Evolutionary conservation across 805 yeast species (phyloP).

Genomic region (Ogataea populi-albae): DNA sequence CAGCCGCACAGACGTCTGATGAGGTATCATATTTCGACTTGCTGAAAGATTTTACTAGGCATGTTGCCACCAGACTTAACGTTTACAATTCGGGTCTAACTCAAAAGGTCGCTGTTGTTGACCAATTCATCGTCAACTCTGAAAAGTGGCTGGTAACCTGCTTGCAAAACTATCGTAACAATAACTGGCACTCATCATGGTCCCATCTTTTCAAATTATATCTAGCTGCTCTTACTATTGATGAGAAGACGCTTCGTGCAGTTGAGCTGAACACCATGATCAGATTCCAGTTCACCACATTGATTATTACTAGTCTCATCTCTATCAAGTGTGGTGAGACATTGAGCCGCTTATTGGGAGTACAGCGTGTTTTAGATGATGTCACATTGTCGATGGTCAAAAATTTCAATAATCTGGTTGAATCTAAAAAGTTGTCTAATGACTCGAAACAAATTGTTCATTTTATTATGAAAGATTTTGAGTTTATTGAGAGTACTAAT

Average conservation of each 20-base stretch:
- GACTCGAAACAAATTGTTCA: slow-evolving; percentile 17
- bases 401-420: slow-evolving; percentile 12
- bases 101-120: slow-evolving; percentile 12
- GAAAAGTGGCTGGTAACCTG: slow-evolving; percentile 16
- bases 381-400: slow-evolving; percentile 17
- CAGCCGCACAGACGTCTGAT: slow-evolving; percentile 2
- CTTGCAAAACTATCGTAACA: slow-evolving; percentile 8
- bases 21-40: slow-evolving; percentile 8
- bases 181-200: slow-evolving; percentile 11
- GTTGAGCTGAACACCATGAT: slow-evolving; percentile 17
- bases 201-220: slow-evolving; percentile 13
- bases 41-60: slow-evolving; percentile 5
- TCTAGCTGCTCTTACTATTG: slow-evolving; percentile 14
- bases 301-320: slow-evolving; percentile 20
- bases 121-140: slow-evolving; percentile 12
- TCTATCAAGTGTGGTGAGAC: slow-evolving; percentile 16
- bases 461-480: slow-evolving; percentile 22
- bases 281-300: slow-evolving; percentile 24
- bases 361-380: slow-evolving; percentile 15
- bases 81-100: slow-evolving; percentile 8
- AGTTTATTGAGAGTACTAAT: slow-evolving; percentile 21
- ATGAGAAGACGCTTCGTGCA: slow-evolving; percentile 10
- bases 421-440: slow-evolving; percentile 7
- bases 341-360: slow-evolving; percentile 10
- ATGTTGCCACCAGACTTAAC: slow-evolving; percentile 13